Evolutionary conservation across 228 moss, liverwort and hornwort species (phyloP).

Genomic region (Sphagnum magellanicum): DNA sequence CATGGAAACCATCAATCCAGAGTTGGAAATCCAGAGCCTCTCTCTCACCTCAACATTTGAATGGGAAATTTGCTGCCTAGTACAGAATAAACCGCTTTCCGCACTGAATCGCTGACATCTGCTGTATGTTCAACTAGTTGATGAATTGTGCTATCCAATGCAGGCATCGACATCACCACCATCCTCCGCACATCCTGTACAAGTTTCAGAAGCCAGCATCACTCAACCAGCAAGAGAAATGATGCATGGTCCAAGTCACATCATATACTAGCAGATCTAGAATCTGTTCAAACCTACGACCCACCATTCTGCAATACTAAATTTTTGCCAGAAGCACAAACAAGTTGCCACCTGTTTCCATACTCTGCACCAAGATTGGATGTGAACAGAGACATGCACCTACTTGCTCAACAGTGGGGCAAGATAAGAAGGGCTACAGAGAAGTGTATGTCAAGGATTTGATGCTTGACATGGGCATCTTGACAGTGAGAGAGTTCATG

Average conservation of each 20-base stretch:
- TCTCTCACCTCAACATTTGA: conserved; percentile 63
- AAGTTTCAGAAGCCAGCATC: background rate
- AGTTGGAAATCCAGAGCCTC: background rate
- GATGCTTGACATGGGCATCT: background rate
- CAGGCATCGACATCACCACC: conserved; percentile 81
- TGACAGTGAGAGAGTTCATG: background rate
- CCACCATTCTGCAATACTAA: no score
- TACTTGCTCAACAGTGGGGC: no score
- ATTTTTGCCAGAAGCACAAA: no score
- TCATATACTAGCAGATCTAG: no score
- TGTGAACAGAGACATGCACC: no score
- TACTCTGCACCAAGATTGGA: no score
- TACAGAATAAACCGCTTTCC: conserved; percentile 64
- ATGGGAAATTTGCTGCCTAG: conserved; percentile 64
- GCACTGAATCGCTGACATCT: conserved; percentile 77
- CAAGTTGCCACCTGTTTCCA: no score
- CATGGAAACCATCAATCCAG: background rate
- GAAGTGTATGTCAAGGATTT: no score
- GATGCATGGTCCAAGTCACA: no score
- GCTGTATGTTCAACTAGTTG: conserved; percentile 78
- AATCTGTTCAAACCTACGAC: no score
- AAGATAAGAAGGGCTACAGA: no score
- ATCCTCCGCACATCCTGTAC: conserved; percentile 88
- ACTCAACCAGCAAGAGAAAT: background rate
- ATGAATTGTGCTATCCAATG: conserved; percentile 57